Evolutionary conservation across 2,329 filamentous ascomycete species (phyloP).

Genomic region (Penicillium sp.): DNA sequence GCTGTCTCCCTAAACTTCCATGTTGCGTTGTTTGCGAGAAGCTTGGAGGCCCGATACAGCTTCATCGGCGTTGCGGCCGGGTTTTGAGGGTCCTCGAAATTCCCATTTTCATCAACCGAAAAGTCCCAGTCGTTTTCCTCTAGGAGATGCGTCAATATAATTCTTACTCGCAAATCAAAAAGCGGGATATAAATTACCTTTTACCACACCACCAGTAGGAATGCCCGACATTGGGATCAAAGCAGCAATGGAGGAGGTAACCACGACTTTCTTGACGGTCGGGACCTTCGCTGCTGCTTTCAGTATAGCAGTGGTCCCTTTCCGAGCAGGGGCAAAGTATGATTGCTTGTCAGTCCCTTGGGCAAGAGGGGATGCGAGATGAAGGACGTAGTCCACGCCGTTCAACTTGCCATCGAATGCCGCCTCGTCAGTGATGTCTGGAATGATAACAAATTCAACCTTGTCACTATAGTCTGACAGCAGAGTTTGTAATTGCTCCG

Average conservation of each 20-base stretch:
- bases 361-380: conserved; percentile 24
- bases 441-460: conserved; percentile 18
- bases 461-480: conserved; percentile 11
- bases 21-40: conserved; percentile 21
- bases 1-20: conserved; percentile 16
- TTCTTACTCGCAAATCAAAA: too few relatives aligned
- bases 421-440: conserved; percentile 17
- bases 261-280: conserved; percentile 23
- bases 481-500: conserved; percentile 9
- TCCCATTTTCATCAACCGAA: conserved; percentile 11
- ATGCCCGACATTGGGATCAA: conserved; percentile 17
- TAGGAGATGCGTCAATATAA: neutral
- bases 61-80: conserved; percentile 12
- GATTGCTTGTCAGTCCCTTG: conserved; percentile 14
- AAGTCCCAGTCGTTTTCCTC: conserved; percentile 24
- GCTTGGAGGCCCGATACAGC: conserved; percentile 25
- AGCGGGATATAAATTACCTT: conserved; percentile 8
- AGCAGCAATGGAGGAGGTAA: conserved; percentile 20
- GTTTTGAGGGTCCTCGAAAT: conserved; percentile 11
- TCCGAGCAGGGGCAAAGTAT: conserved; percentile 22
- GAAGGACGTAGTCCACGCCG: conserved; percentile 23
- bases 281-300: conserved; percentile 15
- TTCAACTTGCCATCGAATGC: conserved; percentile 16
- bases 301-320: conserved; percentile 18
- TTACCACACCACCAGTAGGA: conserved; percentile 16